These are phyloP conservation scores for Phytophthora agathidicida DNA, from an alignment of 352 stramenopile species.

Conservation along the genomic window DNA sequence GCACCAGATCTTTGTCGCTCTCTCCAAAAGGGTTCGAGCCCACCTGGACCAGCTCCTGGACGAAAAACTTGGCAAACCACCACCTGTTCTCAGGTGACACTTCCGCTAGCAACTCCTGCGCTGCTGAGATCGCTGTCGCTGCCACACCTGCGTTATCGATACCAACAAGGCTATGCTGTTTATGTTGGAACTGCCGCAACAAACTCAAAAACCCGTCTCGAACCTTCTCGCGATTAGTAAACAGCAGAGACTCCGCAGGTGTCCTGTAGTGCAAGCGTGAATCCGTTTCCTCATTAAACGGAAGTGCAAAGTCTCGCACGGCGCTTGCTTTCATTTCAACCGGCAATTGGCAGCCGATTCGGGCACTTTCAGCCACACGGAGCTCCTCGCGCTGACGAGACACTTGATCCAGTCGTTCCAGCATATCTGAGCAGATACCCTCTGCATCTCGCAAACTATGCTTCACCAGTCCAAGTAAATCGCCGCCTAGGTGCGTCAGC, in stretches of 20 bases:
- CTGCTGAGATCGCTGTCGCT: conserved; percentile 31
- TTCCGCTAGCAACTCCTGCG: conserved; percentile 40
- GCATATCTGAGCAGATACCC: conserved; percentile 30
- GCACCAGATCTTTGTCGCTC: conserved; percentile 73
- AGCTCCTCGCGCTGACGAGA: conserved; percentile 47
- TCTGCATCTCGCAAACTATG: conserved; percentile 35
- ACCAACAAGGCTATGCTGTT: conserved; percentile 57
- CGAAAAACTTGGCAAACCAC: conserved; percentile 84
- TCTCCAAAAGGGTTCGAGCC: conserved; percentile 74
- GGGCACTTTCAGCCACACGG: conserved; percentile 57
- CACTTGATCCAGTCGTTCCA: conserved; percentile 35
- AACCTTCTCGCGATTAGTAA: conserved; percentile 72
- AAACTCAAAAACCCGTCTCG: conserved; percentile 65
- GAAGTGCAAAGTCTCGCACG: conserved; percentile 59
- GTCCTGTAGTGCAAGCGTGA: conserved; percentile 72
- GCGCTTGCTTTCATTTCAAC: conserved; percentile 61
- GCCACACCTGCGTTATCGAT: conserved; percentile 42
- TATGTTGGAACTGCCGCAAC: conserved; percentile 63
- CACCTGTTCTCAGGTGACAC: conserved; percentile 63
- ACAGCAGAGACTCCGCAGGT: conserved; percentile 53
- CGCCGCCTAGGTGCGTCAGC: conserved; percentile 32
- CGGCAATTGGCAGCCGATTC: conserved; percentile 53
- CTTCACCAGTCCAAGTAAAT: conserved; percentile 37
- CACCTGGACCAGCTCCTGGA: conserved; percentile 70
- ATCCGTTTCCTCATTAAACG: conserved; percentile 73